Evolutionary conservation across 2,329 filamentous ascomycete genomes (phyloP), one percentile per base, ranked within the genome.

Genomic region (Colletotrichum siamense): DNA sequence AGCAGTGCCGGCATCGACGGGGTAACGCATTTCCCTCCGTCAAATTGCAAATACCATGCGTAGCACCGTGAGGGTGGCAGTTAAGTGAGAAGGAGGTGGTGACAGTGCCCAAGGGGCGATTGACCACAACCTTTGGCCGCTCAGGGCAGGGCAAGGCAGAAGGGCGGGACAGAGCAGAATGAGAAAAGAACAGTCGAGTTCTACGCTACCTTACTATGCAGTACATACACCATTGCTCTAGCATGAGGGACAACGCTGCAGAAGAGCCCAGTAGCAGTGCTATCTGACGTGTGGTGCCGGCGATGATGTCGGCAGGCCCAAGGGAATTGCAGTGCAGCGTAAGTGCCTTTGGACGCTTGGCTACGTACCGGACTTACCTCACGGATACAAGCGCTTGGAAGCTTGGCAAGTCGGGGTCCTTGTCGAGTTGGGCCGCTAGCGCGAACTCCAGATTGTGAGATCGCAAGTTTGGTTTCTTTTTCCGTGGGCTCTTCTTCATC

Each of bases 331-430:
- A 44, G 16, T 44, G 36, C 16, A 44, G 8, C 18, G 34, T 15
- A 34, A 12, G 36, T 44, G 16, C 16, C 39, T 44, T 44, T 44
- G 39, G 39, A 44, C 16, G 39, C 39, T 44, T 44, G 16, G 39
- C 39, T 44, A n/a, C 39, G 39, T 44, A 44, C 39, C 16, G 39
- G 16, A 18, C 39, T 44, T 44, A 44, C 39, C 39, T 44, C 39
- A 44, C 39, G 39, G 39, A n/a, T 44, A n/a, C 72, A 52, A 68
- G 36, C 65, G 28, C 32, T 55, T 52, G 52, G 55, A 75, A 63
- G 73, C 69, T 75, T 75, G 73, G 73, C 73, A 75, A 39, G 62
- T 72, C 10, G 69, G 62, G 73, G 69, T 72, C 69, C 62, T 75
- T 24, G 73, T 67, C 63, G 15, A 55, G 61, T 75, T 75, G 73